These are phyloP conservation scores for Neonothopanus nambi DNA, from an alignment of 1,284 basidiomycete species.

Conservation along the genomic window DNA sequence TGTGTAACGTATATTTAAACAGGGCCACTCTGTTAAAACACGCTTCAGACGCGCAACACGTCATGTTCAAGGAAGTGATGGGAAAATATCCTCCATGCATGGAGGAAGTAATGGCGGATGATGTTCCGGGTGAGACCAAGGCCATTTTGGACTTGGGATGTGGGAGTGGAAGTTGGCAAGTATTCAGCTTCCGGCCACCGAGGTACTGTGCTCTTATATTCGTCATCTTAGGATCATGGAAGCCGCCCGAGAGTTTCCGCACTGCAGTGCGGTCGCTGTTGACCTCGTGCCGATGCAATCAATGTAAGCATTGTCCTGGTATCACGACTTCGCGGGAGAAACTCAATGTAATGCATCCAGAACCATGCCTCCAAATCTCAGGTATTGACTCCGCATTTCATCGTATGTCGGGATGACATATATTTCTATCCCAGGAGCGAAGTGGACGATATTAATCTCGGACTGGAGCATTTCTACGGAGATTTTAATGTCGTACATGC, in stretches of 20 bases:
- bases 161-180: constrained; percentile 74
- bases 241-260: constrained; percentile 68
- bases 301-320: constrained; percentile 37
- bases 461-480: constrained; percentile 76
- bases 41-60: constrained; percentile 62
- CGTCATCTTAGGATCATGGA: constrained; percentile 64
- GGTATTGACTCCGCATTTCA: constrained; percentile 40
- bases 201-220: constrained; percentile 2
- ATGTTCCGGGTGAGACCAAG: constrained; percentile 58
- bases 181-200: constrained; percentile 12
- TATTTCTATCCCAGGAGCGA: constrained; percentile 55
- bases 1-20: constrained; percentile 31
- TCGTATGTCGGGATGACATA: constrained; percentile 12
- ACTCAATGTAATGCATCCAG: constrained; percentile 32
- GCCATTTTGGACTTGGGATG: constrained; percentile 75
- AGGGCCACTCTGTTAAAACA: background rate
- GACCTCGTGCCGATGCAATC: constrained; percentile 78
- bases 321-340: constrained; percentile 10
- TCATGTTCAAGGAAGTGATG: constrained; percentile 61
- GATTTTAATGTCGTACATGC: constrained; percentile 75
- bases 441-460: constrained; percentile 81
- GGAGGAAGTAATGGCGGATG: constrained; percentile 54
- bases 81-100: constrained; percentile 65
- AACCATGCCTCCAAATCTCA: constrained; percentile 66
- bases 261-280: constrained; percentile 67